These are phyloP conservation scores for Phymatotrichopsis omnivora DNA, from an alignment of 2,329 filamentous ascomycete genomes.

Conservation along the genomic window DNA sequence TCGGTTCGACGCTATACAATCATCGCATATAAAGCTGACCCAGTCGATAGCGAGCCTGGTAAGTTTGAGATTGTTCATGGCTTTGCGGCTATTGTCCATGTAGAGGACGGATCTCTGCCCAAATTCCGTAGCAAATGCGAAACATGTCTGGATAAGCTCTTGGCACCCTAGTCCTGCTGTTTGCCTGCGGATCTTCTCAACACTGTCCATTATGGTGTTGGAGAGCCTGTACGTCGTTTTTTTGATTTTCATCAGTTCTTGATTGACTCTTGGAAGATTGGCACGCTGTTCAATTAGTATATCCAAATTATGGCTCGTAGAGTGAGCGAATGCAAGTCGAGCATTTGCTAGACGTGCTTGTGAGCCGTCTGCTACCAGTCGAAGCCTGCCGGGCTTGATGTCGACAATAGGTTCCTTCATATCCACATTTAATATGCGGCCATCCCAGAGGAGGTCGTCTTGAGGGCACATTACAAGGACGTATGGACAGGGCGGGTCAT, in stretches of 20 bases:
- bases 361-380: constrained; percentile 80
- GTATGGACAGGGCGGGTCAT: constrained; percentile 72
- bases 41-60: constrained; percentile 90
- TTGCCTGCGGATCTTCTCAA: constrained; percentile 82
- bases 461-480: constrained; percentile 78
- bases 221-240: constrained; percentile 93
- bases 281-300: constrained; percentile 86
- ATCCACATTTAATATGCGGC: constrained; percentile 59
- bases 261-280: constrained; percentile 84
- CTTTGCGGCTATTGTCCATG: constrained; percentile 88
- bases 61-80: constrained; percentile 95
- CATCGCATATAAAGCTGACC: constrained; percentile 96
- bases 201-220: constrained; percentile 97
- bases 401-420: constrained; percentile 72
- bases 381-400: constrained; percentile 73
- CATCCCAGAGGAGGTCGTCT: constrained; percentile 67
- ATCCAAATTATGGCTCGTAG: constrained; percentile 75
- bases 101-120: constrained; percentile 88
- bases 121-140: constrained; percentile 97
- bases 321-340: constrained; percentile 64
- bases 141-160: constrained; percentile 94
- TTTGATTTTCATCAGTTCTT: constrained; percentile 84
- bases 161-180: constrained; percentile 77
- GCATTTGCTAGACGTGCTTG: constrained; percentile 67
- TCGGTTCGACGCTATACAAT: constrained; percentile 85